Evolutionary conservation across 1,139 yeast species (phyloP).

Genomic region (Debaryomyces coudertii): DNA sequence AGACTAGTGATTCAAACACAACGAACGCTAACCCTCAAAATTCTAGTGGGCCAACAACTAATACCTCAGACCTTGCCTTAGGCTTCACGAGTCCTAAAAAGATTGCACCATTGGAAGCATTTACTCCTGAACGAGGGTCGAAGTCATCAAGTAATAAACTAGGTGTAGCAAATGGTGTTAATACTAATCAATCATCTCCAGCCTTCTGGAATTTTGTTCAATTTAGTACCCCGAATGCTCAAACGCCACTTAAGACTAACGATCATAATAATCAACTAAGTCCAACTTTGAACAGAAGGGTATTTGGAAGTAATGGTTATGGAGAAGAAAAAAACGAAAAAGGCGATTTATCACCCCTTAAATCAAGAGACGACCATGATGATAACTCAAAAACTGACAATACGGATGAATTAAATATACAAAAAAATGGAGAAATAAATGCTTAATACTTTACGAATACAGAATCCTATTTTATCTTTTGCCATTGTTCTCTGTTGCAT

Average conservation of each 20-base stretch:
- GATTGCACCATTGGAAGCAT: constrained; percentile 72
- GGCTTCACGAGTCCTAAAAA: constrained; percentile 57
- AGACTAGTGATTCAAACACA: constrained; percentile 22
- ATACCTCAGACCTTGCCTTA: constrained; percentile 38
- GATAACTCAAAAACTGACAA: constrained; percentile 8
- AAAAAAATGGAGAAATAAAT: constrained; percentile 15
- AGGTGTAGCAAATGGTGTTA: constrained; percentile 26
- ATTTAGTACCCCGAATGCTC: constrained; percentile 68
- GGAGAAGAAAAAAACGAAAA: constrained; percentile 14
- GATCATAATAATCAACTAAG: constrained; percentile 43
- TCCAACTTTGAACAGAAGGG: constrained; percentile 43
- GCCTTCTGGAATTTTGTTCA: constrained; percentile 82
- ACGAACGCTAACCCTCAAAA: constrained; percentile 13
- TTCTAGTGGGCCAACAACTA: constrained; percentile 19
- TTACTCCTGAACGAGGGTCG: constrained; percentile 79
- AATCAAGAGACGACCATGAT: constrained; percentile 15
- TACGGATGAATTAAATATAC: constrained; percentile 2
- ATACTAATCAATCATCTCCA: constrained; percentile 59
- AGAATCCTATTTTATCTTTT: no score
- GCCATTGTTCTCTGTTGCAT: not conserved
- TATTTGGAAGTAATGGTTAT: constrained; percentile 13
- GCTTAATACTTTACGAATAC: constrained; percentile 5
- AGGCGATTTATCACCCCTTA: constrained; percentile 23
- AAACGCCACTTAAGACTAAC: constrained; percentile 46
- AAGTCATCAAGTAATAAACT: constrained; percentile 29